Evolutionary conservation across 1,284 basidiomycete species (phyloP), one percentile per base, ranked within the genome.

Genomic region (Trichosporon inkin): DNA sequence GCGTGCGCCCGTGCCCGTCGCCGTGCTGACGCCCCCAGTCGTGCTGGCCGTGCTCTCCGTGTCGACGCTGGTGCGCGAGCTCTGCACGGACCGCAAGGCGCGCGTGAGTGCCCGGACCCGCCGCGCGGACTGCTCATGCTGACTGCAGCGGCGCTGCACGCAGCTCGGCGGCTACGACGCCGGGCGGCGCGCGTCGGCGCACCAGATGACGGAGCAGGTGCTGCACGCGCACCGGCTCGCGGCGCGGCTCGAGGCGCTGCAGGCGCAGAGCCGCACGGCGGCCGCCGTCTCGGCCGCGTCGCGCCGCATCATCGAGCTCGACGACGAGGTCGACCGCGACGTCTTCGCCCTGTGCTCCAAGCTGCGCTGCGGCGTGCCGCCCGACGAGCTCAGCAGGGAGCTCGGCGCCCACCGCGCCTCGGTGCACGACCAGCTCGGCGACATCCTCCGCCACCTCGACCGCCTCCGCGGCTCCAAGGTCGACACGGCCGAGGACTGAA

Each of bases 261-360:
- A 49, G 16, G 44, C 44, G 7, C 22, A 22, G 14, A n/a, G 14
- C 16, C 44, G 44, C 14, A 49, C 44, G 22, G 28, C 24, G 44
- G 44, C 44, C 22, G 44, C 44, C 44, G 44, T 49, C 14, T 10
- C 16, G 22, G 1, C 8, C 16, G 44, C 44, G 6, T 32, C 24
- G 24, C 44, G 44, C 44, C 44, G 44, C 22, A 49, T 49, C 44
- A 49, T 49, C 44, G 53, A 54, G n/a, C 39, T 47, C 35, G 53
- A 54, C 20, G 57, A 58, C 32, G 35, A 41, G 22, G 40, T 58
- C 17, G 39, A 58, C 36, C 40, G 53, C 8, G 57, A 49, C n/a
- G 57, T 55, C 13, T 49, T 16, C 44, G 16, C 44, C 14, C 22
- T 49, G 22, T 49, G 44, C 11, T 32, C 24, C 2, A 17, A 19